Percentiles rank a stretch among this genome's conserved stretches.
Evolutionary conservation across 352 stramenopile genomes (phyloP).

Genomic region (Peronospora belbahrii): DNA sequence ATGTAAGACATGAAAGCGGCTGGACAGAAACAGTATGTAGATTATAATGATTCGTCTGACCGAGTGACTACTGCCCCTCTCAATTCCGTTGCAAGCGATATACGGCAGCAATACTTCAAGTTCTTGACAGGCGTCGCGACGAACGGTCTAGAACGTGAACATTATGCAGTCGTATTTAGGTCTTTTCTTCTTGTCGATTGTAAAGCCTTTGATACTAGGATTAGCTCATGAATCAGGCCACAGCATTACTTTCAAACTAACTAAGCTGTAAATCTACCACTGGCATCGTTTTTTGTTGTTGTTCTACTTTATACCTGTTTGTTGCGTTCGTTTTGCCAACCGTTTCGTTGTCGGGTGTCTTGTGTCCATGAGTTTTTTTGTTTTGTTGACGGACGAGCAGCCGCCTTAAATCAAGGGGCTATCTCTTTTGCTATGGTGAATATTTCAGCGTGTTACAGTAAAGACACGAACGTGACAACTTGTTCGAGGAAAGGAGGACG

Average conservation of each 20-base stretch:
- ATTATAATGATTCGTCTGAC: too few species aligned
- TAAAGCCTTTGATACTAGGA: too few species aligned
- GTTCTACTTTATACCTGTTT: constrained; percentile 4
- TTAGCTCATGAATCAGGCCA: too few species aligned
- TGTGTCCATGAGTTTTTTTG: constrained; percentile 6
- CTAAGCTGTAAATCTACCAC: too few species aligned
- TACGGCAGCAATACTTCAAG: not conserved
- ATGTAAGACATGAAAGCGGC: too few species aligned
- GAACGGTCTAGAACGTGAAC: constrained; percentile 19
- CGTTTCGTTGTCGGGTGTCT: constrained; percentile 11
- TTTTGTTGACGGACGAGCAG: constrained; percentile 13
- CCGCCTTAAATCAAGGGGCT: constrained; percentile 13
- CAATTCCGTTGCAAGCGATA: not conserved
- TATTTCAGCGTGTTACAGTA: constrained; percentile 5
- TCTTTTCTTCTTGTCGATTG: too few species aligned
- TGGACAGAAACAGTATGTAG: too few species aligned
- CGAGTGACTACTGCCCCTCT: too few species aligned
- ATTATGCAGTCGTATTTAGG: too few species aligned
- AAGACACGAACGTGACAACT: constrained; percentile 8
- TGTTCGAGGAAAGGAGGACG: constrained; percentile 10
- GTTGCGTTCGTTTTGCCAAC: constrained; percentile 9
- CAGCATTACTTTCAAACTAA: too few species aligned
- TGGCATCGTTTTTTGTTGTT: too few species aligned
- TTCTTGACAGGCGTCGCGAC: constrained; percentile 9
- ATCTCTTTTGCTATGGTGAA: constrained; percentile 27